A percentile compares a stretch with the other conserved stretches of the same genome.
These are phyloP conservation scores for Neonectria hederae DNA, from an alignment of 2,329 filamentous ascomycete genomes.

Conservation along the genomic window DNA sequence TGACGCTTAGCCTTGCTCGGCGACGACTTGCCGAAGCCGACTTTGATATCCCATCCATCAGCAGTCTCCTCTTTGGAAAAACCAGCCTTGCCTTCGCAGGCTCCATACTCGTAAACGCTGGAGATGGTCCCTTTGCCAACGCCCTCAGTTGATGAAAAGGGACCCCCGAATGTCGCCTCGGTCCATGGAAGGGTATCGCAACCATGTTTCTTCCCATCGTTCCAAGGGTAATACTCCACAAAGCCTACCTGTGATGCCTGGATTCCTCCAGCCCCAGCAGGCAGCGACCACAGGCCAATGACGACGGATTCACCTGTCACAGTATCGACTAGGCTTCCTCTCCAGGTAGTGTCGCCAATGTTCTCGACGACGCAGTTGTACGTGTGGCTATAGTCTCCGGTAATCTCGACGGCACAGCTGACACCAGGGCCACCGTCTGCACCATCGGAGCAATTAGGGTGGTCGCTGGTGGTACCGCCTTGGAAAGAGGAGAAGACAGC, in stretches of 20 bases:
- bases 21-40: constrained; percentile 17
- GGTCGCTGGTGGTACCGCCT: constrained; percentile 21
- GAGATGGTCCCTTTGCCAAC: constrained; percentile 24
- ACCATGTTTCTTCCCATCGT: constrained; percentile 17
- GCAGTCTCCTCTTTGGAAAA: constrained; percentile 1
- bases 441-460: constrained; percentile 36
- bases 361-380: constrained; percentile 34
- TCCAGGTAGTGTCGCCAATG: constrained; percentile 32
- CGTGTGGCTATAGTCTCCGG: constrained; percentile 29
- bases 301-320: constrained; percentile 9
- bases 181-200: constrained; percentile 32
- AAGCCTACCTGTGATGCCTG: constrained; percentile 27
- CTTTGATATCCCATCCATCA: constrained; percentile 21
- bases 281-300: constrained; percentile 36
- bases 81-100: constrained; percentile 24
- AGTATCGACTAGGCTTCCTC: constrained; percentile 33
- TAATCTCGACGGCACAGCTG: constrained; percentile 33
- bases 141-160: constrained; percentile 24
- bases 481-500: constrained; percentile 37
- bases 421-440: constrained; percentile 41
- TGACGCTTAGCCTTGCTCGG: background rate
- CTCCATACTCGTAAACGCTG: constrained; percentile 32
- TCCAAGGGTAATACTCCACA: constrained; percentile 38
- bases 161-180: constrained; percentile 23
- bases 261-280: constrained; percentile 27